Base-by-base conservation (phyloP, 495 filamentous ascomycete genomes). In the Penicillium desertorum region DNA sequence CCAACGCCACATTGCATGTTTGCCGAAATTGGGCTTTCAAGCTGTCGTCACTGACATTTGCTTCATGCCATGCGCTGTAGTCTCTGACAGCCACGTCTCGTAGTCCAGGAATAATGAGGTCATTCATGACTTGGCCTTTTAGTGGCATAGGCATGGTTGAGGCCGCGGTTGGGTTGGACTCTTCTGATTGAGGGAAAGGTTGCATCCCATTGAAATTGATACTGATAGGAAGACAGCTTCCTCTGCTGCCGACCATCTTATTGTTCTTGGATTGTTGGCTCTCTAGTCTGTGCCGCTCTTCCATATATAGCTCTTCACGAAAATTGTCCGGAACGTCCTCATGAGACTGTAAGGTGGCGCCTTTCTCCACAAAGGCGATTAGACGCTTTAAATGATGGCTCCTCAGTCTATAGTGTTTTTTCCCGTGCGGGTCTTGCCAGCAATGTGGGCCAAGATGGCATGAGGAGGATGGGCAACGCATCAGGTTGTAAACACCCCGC, bases 11-110 rank as follows among this genome's bases (percentile, higher is more conserved):
- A 50, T 69, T 43, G 30, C 63, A 51, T 22, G 62, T 59, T 54
- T 60, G 56, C 0, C 49, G 48, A 46, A 66, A 62, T 4, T 64
- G 23, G 7, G 57, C 64, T 42, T 65, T 67, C 10, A 60, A 55
- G 30, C 19, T 46, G 1, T 65, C 29, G 32, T 63, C 47, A 42
- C n/a, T 41, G 23, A 70, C 62, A 43, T 59, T 54, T 20, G 61
- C 43, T 45, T 62, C 17, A 30, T 69, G 62, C 66, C 57, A 71
- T 5, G 23, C 50, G 32, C 44, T 51, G 50, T 71, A 71, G 23
- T 63, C 56, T 56, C 23, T 45, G 22, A 62, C 34, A 14, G 56
- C 56, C 4, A 25, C 10, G 19, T 62, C 60, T 51, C 47, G 17
- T 14, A 49, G 56, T 19, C 60, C 32, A 49, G 45, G 20, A 42